Base-by-base conservation (phyloP, 202 grass and related monocot species). In the Digitaria exilis region DNA sequence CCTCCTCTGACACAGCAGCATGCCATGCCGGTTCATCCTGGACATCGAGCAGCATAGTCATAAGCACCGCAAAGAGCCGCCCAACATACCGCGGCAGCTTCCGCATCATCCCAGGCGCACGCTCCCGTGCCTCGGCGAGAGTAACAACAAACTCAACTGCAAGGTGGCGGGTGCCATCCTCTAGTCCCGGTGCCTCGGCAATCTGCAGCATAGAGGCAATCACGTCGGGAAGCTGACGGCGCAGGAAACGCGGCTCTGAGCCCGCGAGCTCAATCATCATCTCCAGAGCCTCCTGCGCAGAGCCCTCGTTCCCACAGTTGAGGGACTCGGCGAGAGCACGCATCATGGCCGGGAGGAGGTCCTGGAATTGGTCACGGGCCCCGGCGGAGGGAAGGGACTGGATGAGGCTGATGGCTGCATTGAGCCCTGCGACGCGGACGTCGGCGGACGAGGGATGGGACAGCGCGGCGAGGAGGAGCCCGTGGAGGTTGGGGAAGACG, bases 91-190 rank as follows among this genome's bases (percentile, higher is more conserved):
- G 86, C 0, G 83, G 94, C 30, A 97, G 72, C 56, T 76, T 85
- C 43, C 87, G 64, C 89, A 87, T 87, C 87, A 86, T 97, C 57
- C 94, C 94, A 0, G 91, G 87, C 0, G 91, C 87, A 5, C 87
- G 89, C 71, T 94, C 91, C 56, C 82, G 68, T 2, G 89, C 94
- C 57, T 97, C 94, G 0, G 89, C 91, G 45, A 97, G 94, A 0
- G 91, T 97, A 12, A 97, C 79, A n/a, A 94, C 88, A 56, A 97
- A 94, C 68, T 97, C 94, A 1, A 97, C 85, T 2, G 91, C 89
- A 25, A 97, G 89, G 85, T 92, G 89, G 64, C 85, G 89, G 1
- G 89, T 97, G 55, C 91, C 94, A 0, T 97, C 91, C 82, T 97
- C 87, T 25, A 94, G 35, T 11, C 73, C 81, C 4, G 84, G 67